phyloP scores from a whole-genome alignment of 345 rosid species.

The Populus deltoides region DNA sequence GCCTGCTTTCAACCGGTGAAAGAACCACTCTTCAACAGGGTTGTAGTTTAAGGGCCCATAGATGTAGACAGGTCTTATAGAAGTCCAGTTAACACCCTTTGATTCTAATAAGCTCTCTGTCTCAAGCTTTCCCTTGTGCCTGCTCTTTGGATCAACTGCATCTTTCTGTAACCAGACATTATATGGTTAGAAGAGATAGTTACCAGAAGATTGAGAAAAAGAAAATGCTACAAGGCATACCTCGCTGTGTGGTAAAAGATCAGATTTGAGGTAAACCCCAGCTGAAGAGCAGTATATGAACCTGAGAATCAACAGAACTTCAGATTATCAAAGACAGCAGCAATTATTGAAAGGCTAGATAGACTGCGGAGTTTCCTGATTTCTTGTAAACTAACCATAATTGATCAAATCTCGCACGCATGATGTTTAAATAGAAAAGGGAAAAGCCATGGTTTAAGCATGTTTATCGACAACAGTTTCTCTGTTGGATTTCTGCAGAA shows the following conservation, averaged over 20 bases:
- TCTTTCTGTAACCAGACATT: constrained; percentile 43
- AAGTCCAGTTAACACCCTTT: constrained; percentile 87
- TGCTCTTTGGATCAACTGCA: constrained; percentile 95
- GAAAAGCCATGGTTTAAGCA: neutral
- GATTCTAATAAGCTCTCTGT: constrained; percentile 67
- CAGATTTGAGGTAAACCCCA: constrained; percentile 91
- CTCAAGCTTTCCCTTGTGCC: constrained; percentile 96
- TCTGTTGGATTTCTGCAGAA: neutral
- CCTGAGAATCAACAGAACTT: constrained; percentile 42
- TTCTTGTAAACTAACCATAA: neutral
- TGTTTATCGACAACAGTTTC: neutral
- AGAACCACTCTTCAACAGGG: constrained; percentile 99
- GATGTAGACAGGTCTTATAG: constrained; percentile 88
- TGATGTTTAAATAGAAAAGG: neutral
- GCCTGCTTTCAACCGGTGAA: constrained; percentile 88
- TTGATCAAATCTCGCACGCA: neutral
- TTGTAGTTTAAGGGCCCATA: constrained; percentile 97
- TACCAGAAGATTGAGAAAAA: neutral
- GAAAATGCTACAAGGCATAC: constrained; percentile 30
- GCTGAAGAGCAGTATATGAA: constrained; percentile 94
- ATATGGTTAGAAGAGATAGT: constrained; percentile 1
- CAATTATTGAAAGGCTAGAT: neutral
- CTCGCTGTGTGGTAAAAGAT: constrained; percentile 79
- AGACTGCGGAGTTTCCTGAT: neutral
- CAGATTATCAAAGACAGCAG: constrained; percentile 6